Evolutionary conservation across 805 yeast species (phyloP).

Genomic region (Saccharomyces kudriavzevii): DNA sequence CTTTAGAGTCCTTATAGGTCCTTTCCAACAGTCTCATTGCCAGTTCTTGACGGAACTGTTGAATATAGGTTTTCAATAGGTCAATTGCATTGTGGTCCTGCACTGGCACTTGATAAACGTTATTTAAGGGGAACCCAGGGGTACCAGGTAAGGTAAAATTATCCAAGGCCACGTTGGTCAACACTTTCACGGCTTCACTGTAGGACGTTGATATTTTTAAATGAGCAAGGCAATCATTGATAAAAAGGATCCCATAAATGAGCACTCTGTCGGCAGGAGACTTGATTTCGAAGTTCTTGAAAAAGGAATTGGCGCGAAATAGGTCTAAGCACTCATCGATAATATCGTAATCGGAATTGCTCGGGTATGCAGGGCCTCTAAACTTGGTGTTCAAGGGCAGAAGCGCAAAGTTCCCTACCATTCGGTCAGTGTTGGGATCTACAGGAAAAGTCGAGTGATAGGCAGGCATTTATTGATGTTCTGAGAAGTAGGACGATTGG

Average conservation of each 20-base stretch:
- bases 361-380: constrained; percentile 88
- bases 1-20: constrained; percentile 53
- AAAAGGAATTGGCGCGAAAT: constrained; percentile 92
- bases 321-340: constrained; percentile 86
- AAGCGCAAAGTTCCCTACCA: constrained; percentile 74
- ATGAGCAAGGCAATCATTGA: constrained; percentile 73
- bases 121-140: constrained; percentile 84
- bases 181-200: constrained; percentile 54
- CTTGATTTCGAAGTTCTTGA: constrained; percentile 93
- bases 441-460: constrained; percentile 72
- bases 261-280: constrained; percentile 89
- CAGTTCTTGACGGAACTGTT: constrained; percentile 92
- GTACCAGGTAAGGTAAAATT: constrained; percentile 92
- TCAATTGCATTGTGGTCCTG: constrained; percentile 68
- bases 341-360: constrained; percentile 72
- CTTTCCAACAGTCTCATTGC: constrained; percentile 70
- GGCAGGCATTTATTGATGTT: constrained; percentile 35
- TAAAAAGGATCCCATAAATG: constrained; percentile 86
- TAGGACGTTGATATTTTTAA: constrained; percentile 42
- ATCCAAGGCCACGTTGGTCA: constrained; percentile 81
- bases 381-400: constrained; percentile 76
- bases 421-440: constrained; percentile 51
- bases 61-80: constrained; percentile 68
- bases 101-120: constrained; percentile 62
- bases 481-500: not conserved